Evolutionary conservation across 2,329 filamentous ascomycete species (phyloP), one percentile per base, ranked within the genome.

Genomic region (Fusarium pseudocircinatum): DNA sequence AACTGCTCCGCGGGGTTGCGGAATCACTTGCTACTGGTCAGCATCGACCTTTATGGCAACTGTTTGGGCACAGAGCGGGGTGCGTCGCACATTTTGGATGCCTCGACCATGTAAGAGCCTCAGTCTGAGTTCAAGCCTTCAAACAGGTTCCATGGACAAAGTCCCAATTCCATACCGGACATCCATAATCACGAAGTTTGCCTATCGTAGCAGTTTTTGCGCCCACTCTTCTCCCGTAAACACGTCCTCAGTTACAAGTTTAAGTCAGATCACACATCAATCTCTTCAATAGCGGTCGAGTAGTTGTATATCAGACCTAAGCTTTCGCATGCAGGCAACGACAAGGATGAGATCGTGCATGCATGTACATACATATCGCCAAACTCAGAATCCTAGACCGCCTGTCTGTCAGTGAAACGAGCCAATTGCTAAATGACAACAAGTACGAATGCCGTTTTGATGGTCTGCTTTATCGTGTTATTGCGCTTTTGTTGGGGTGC

Each of bases 311-410:
- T 47, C 62, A 44, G 53, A 65, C 68, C 60, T 69, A 58, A 70
- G 60, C 42, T 50, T 53, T 44, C 54, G 49, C 43, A 60, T 70
- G 67, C 60, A 67, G 54, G 62, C 24, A 65, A 60, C 44, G 60
- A 64, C 75, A 63, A 64, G 74, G 64, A 65, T 71, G 39, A 61
- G 46, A 73, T 74, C 71, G 67, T 70, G 69, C 75, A 77, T 77
- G 74, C 53, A 63, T 68, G 59, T 69, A 70, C 75, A 65, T 75
- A 67, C 69, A 75, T 75, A 69, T 69, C 52, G 75, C 74, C 75
- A 77, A 77, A 62, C 75, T 77, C 75, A 77, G 61, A 65, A 77
- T 61, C 69, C 67, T 72, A 78, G 75, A 77, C 75, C 75, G 75
- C 75, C 66, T 75, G 53, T 77, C 67, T 65, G 59, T 46, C 47